A percentile compares a stretch with the other conserved stretches of the same genome.
phyloP scores from a whole-genome alignment of 148 eudicot genomes.

The Simmondsia chinensis region DNA sequence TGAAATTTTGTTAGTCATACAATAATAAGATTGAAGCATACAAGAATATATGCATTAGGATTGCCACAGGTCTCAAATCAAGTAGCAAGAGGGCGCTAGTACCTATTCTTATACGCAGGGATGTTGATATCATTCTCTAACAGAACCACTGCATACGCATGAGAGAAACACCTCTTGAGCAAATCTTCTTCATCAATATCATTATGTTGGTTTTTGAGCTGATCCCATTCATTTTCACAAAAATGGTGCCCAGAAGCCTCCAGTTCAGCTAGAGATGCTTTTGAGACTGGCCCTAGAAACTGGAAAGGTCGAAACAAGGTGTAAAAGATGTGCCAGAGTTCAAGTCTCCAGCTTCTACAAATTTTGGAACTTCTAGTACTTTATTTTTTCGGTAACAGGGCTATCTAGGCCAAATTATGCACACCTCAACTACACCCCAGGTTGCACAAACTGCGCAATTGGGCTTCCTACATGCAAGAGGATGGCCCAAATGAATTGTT shows the following conservation, averaged over 20 bases:
- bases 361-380: too few relatives aligned
- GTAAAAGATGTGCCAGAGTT: neutral
- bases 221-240: slow-evolving; percentile 32
- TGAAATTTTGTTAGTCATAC: neutral
- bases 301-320: slow-evolving; percentile 8
- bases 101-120: slow-evolving; percentile 28
- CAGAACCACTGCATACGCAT: slow-evolving; percentile 25
- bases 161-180: slow-evolving; percentile 28
- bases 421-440: too few relatives aligned
- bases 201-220: slow-evolving; percentile 14
- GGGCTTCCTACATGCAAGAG: too few relatives aligned
- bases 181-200: slow-evolving; percentile 23
- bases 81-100: slow-evolving; percentile 3
- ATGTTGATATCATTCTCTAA: slow-evolving; percentile 23
- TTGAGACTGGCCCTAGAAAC: slow-evolving; percentile 25
- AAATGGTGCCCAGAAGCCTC: slow-evolving; percentile 27
- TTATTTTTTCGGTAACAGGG: too few relatives aligned
- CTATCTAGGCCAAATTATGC: too few relatives aligned
- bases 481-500: too few relatives aligned
- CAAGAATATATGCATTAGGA: neutral
- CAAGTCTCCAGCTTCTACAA: neutral
- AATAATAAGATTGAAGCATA: neutral
- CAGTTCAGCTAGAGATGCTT: slow-evolving; percentile 24
- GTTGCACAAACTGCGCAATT: too few relatives aligned
- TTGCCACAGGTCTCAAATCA: neutral